Evolutionary conservation across 202 grass and related monocot species (phyloP).

Genomic region (Saccharum hybrid): DNA sequence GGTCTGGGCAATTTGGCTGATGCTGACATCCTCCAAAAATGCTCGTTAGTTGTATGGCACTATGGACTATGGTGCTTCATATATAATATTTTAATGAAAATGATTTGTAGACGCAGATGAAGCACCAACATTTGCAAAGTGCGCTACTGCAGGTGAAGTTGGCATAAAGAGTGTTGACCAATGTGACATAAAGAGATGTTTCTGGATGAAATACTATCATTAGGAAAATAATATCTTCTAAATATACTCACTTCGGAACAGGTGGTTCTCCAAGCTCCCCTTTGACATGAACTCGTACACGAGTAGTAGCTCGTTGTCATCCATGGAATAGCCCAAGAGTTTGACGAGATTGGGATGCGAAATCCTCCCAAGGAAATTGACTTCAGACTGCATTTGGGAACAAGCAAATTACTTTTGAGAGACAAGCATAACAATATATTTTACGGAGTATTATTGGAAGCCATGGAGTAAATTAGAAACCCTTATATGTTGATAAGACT

Average conservation of each 20-base stretch:
- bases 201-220: constrained; percentile 24
- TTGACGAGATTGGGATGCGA: constrained; percentile 92
- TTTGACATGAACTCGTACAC: constrained; percentile 89
- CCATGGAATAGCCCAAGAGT: constrained; percentile 87
- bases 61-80: constrained; percentile 47
- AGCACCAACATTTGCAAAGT: constrained; percentile 38
- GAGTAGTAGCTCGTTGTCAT: constrained; percentile 74
- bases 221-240: constrained; percentile 16
- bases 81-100: constrained; percentile 50
- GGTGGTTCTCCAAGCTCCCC: constrained; percentile 93
- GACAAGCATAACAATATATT: neutral
- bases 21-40: constrained; percentile 43
- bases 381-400: constrained; percentile 72
- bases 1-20: constrained; percentile 43
- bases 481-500: neutral
- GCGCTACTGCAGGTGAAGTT: constrained; percentile 29
- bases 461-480: neutral
- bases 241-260: constrained; percentile 71
- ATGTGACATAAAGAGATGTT: constrained; percentile 34
- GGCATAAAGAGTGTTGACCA: constrained; percentile 47
- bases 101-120: constrained; percentile 26
- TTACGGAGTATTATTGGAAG: neutral
- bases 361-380: constrained; percentile 92
- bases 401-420: constrained; percentile 16
- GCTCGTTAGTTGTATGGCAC: constrained; percentile 58